Conservation (phyloP, 2,329 filamentous ascomycete species). For the Bipolaris zeicola region DNA sequence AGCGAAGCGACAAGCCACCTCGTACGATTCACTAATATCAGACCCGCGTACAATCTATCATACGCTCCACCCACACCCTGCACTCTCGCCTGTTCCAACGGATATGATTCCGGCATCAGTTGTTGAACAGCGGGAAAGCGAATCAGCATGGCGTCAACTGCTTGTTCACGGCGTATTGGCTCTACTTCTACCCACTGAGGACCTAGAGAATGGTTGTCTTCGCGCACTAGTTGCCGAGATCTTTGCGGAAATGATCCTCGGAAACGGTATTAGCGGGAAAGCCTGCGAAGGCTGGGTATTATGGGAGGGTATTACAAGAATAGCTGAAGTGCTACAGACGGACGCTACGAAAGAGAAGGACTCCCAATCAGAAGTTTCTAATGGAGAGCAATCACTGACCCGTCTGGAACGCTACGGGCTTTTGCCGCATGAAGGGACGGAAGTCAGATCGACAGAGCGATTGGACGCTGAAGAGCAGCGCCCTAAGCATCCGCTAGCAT, state of each 20-base stretch:
- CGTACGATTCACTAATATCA: conserved; percentile 64
- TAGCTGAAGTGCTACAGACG: conserved; percentile 58
- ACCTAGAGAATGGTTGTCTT: conserved; percentile 85
- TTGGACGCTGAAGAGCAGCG: conserved; percentile 20
- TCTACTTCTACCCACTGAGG: conserved; percentile 87
- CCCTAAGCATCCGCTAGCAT: conserved; percentile 26
- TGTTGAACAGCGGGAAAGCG: conserved; percentile 72
- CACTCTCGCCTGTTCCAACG: conserved; percentile 76
- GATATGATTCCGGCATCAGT: conserved; percentile 57
- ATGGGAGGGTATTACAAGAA: conserved; percentile 81
- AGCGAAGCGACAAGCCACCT: conserved; percentile 62
- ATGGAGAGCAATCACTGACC: conserved; percentile 40
- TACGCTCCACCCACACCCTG: conserved; percentile 78
- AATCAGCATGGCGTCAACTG: conserved; percentile 83
- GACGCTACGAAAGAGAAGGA: conserved; percentile 39
- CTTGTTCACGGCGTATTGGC: conserved; percentile 83
- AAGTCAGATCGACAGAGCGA: conserved; percentile 23
- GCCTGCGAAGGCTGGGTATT: conserved; percentile 86
- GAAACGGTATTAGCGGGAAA: conserved; percentile 78
- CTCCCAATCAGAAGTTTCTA: conserved; percentile 35
- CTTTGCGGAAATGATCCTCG: conserved; percentile 86
- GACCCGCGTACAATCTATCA: conserved; percentile 78
- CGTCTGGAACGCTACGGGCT: conserved; percentile 64
- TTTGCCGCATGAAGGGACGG: conserved; percentile 47
- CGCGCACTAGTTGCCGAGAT: conserved; percentile 84